These are phyloP conservation scores for Fomitopsis pinicola DNA, from an alignment of 1,284 basidiomycete species.

Conservation along the genomic window DNA sequence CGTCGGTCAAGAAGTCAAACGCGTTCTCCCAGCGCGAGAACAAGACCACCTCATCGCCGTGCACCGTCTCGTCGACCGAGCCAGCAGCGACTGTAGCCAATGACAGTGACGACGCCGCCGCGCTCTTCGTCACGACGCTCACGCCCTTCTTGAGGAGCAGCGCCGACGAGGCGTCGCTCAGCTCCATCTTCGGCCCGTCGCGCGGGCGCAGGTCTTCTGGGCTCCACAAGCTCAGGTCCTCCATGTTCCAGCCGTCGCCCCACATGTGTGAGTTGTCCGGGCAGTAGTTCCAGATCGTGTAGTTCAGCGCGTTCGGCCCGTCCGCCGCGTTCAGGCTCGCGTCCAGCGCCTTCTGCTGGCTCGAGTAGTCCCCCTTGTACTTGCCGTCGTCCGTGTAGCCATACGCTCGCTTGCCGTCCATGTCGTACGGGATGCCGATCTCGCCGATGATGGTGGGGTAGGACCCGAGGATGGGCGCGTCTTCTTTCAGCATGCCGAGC, in stretches of 20 bases:
- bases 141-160: slow-evolving; percentile 22
- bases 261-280: slow-evolving; percentile 78
- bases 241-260: slow-evolving; percentile 97
- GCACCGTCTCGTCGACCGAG: slow-evolving; percentile 9
- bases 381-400: slow-evolving; percentile 78
- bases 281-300: slow-evolving; percentile 91
- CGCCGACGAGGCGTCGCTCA: slow-evolving; percentile 28
- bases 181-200: slow-evolving; percentile 22
- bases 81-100: slow-evolving; percentile 26
- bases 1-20: slow-evolving; percentile 73
- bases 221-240: slow-evolving; percentile 92
- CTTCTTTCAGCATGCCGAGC: slow-evolving; percentile 74
- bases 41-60: slow-evolving; percentile 7
- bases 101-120: slow-evolving; percentile 28
- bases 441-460: slow-evolving; percentile 96
- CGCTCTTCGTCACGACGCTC: slow-evolving; percentile 14
- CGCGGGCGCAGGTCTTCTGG: slow-evolving; percentile 59
- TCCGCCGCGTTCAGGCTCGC: slow-evolving; percentile 90
- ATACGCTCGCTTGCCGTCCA: slow-evolving; percentile 83
- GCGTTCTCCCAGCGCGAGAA: slow-evolving; percentile 37
- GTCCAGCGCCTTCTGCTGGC: slow-evolving; percentile 86
- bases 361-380: slow-evolving; percentile 73
- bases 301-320: slow-evolving; percentile 79
- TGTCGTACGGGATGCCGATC: slow-evolving; percentile 92
- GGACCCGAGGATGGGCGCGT: slow-evolving; percentile 62